phyloP scores from a whole-genome alignment of 2,329 filamentous ascomycete species.

The Nannizziopsis barbatae region DNA sequence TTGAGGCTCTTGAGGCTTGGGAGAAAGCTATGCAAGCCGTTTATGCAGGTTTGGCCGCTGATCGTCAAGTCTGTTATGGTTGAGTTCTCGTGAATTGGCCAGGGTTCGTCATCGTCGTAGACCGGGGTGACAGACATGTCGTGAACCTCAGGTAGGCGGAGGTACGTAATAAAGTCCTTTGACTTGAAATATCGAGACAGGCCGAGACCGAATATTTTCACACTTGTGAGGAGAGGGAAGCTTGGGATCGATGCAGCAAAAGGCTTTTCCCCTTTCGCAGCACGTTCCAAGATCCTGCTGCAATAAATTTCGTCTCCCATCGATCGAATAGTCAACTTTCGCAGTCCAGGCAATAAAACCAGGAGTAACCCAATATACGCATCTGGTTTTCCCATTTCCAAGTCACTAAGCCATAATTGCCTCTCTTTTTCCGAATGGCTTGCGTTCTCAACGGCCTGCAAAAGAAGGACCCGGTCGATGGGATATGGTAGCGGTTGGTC shows the following conservation, averaged over 20 bases:
- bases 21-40: constrained; percentile 8
- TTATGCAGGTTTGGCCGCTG: background rate
- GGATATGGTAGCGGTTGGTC: background rate
- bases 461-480: background rate
- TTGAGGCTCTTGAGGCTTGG: constrained; percentile 11
- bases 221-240: constrained; percentile 2
- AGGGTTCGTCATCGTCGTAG: background rate
- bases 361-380: constrained; percentile 7
- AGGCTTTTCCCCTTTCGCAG: background rate
- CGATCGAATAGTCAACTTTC: background rate
- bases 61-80: constrained; percentile 1
- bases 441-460: background rate
- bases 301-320: background rate
- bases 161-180: background rate
- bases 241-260: background rate
- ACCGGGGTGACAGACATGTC: background rate
- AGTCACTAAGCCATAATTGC: background rate
- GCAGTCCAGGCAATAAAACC: background rate
- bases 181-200: background rate
- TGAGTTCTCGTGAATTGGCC: background rate
- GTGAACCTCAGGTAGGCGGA: constrained; percentile 6
- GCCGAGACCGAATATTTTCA: background rate
- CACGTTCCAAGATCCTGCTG: constrained; percentile 1
- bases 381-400: constrained; percentile 1
- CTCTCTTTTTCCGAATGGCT: constrained; percentile 4